These are phyloP conservation scores for Kwoniella botswanensis DNA, from an alignment of 768 basidiomycete species.

Conservation along the genomic window DNA sequence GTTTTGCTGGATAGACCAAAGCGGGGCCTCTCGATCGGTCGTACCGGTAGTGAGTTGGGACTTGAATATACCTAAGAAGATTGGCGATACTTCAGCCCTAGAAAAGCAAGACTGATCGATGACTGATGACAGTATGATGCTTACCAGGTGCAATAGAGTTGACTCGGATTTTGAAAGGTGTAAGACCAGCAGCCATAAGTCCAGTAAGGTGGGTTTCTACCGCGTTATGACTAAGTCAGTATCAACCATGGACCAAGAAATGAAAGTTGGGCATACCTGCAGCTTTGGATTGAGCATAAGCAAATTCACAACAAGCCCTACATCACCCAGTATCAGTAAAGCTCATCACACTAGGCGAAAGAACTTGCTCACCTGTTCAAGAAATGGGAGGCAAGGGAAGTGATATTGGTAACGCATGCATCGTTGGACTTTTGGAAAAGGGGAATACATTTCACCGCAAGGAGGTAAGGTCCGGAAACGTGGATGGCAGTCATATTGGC, in stretches of 20 bases:
- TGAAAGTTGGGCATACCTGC: constrained; percentile 26
- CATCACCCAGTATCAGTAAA: neutral
- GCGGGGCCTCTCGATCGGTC: constrained; percentile 22
- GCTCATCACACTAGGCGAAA: neutral
- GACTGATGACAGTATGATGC: neutral
- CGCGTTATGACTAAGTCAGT: too few relatives aligned
- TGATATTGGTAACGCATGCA: constrained; percentile 45
- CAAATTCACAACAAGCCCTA: constrained; percentile 40
- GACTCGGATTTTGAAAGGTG: constrained; percentile 50
- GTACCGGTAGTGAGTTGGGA: constrained; percentile 38
- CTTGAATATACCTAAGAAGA: constrained; percentile 29
- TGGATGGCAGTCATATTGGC: constrained; percentile 47
- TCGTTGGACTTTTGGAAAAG: constrained; percentile 43
- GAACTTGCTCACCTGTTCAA: constrained; percentile 33
- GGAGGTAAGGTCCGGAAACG: constrained; percentile 49
- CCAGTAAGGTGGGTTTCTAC: constrained; percentile 38
- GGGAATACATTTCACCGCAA: constrained; percentile 47
- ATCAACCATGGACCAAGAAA: neutral
- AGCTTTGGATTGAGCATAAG: constrained; percentile 50
- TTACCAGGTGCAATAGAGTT: constrained; percentile 48
- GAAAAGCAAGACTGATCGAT: too few relatives aligned
- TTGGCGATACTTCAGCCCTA: too few relatives aligned
- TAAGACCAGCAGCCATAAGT: constrained; percentile 43
- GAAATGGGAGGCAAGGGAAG: constrained; percentile 39
- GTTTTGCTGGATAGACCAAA: constrained; percentile 20